phyloP scores from a whole-genome alignment of 2,329 filamentous ascomycete genomes.

The Aspergillus phoenicis region DNA sequence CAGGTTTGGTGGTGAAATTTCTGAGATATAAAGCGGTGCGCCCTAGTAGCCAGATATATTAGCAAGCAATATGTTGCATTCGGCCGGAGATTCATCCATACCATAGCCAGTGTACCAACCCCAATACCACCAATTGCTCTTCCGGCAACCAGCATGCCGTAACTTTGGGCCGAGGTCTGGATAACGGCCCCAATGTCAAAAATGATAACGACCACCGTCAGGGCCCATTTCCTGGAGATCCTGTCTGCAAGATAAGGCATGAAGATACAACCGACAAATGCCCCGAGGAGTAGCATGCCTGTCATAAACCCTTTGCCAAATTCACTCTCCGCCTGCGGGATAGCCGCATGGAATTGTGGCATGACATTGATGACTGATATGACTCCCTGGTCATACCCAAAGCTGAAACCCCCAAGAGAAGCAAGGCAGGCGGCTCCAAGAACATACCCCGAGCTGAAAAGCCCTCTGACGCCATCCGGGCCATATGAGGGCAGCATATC shows the following conservation, averaged over 20 bases:
- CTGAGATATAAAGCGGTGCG: conserved; percentile 55
- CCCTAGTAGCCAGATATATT: not conserved
- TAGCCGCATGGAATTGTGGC: conserved; percentile 47
- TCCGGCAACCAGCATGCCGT: conserved; percentile 35
- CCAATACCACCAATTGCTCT: conserved; percentile 41
- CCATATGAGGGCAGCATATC: conserved; percentile 26
- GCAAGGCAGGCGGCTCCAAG: conserved; percentile 48
- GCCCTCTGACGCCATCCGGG: conserved; percentile 31
- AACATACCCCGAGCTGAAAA: conserved; percentile 43
- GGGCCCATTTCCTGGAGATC: conserved; percentile 47
- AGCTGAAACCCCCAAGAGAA: conserved; percentile 44
- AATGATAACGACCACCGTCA: conserved; percentile 33
- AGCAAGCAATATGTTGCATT: too few relatives aligned
- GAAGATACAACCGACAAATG: conserved; percentile 40
- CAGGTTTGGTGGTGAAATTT: conserved; percentile 41
- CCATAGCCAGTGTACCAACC: conserved; percentile 40
- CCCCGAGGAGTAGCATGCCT: conserved; percentile 47
- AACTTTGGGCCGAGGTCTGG: conserved; percentile 32
- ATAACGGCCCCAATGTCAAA: conserved; percentile 51
- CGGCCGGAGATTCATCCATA: conserved; percentile 9
- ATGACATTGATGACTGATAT: conserved; percentile 51
- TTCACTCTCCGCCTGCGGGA: conserved; percentile 37
- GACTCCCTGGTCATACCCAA: conserved; percentile 51
- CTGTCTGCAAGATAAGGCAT: conserved; percentile 44
- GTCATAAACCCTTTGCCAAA: conserved; percentile 47